Evolutionary conservation across 225 moss, liverwort and hornwort species (phyloP), one percentile per base, ranked within the genome.

Genomic region (Neckera pumila): DNA sequence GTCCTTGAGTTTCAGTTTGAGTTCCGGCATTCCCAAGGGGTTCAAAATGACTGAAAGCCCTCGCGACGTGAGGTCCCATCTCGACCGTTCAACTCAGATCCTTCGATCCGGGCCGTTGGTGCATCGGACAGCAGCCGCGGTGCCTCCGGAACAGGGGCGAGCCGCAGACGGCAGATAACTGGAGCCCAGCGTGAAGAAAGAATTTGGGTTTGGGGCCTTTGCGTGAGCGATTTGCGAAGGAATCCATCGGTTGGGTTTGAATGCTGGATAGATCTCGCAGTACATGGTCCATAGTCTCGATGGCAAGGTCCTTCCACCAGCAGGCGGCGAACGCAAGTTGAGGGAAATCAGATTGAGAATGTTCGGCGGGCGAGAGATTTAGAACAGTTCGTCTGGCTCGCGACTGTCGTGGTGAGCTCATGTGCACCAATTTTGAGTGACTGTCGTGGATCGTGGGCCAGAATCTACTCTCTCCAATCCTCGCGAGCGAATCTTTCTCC

Each of bases 391-490:
- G 62, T 38, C 86, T 72, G 16, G 16, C 58, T 61, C 40, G 70
- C 72, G 17, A 86, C 69, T 80, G 92, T 75, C 86, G 87, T 90
- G 89, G 87, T 87, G 82, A 82, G 54, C 87, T 83, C 54, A 75
- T 79, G 86, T 82, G 83, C 89, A 91, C 83, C 73, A 82, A 87
- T 82, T 85, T 78, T 89, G 73, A 87, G 89, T 89, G 89, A 89
- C 78, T 89, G 84, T 80, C 63, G 86, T 84, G 69, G 84, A 84
- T 90, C 74, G 61, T n/a, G 76, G 83, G 70, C 51, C 70, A 34
- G 76, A 91, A 86, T 84, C 86, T 84, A 27, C 83, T 19, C 57
- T 31, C 21, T 27, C 66, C 54, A 79, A 53, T 83, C 76, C 22
- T 75, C 62, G 40, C 57, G 65, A 19, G 22, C 34, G 54, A 25